Conservation (phyloP, 192 early-diverging fungal genomes). For the Coemansia sp. region DNA sequence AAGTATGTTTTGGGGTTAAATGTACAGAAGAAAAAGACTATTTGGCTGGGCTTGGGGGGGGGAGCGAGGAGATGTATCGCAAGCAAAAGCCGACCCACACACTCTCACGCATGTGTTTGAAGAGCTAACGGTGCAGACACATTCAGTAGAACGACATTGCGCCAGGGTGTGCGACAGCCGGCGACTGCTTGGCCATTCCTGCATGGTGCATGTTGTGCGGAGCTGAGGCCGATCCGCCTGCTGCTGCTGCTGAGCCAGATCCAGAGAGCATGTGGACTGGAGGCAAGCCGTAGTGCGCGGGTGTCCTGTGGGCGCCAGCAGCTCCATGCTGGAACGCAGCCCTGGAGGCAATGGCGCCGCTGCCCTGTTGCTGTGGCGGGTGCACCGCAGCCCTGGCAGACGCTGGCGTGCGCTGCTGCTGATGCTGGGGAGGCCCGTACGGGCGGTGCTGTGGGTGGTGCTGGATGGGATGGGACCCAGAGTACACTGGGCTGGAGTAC, state of each 20-base stretch:
- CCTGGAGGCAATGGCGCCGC: background rate
- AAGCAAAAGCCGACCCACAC: background rate
- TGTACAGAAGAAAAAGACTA: no score
- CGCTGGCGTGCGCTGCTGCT: constrained; percentile 12
- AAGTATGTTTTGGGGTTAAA: no score
- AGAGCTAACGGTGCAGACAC: background rate
- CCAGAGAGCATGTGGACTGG: constrained; percentile 28
- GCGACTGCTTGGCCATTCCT: constrained; percentile 37
- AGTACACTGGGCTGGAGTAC: constrained; percentile 28
- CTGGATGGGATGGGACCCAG: constrained; percentile 36
- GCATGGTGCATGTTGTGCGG: constrained; percentile 8
- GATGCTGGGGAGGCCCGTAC: constrained; percentile 15
- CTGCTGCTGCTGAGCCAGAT: background rate
- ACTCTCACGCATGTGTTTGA: no score
- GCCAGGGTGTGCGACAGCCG: constrained; percentile 24
- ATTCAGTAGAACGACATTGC: constrained; percentile 38
- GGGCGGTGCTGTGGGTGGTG: constrained; percentile 36
- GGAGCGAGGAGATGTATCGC: background rate
- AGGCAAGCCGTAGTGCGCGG: constrained; percentile 34
- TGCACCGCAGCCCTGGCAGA: constrained; percentile 1
- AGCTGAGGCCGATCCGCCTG: constrained; percentile 11
- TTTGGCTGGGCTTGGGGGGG: no score
- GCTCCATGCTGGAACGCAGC: constrained; percentile 2
- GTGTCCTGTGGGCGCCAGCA: constrained; percentile 3
- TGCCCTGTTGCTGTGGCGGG: background rate